A percentile compares a stretch with the other conserved stretches of the same genome.
phyloP scores from a whole-genome alignment of 2,329 filamentous ascomycete species.

The Arachnopeziza araneosa region DNA sequence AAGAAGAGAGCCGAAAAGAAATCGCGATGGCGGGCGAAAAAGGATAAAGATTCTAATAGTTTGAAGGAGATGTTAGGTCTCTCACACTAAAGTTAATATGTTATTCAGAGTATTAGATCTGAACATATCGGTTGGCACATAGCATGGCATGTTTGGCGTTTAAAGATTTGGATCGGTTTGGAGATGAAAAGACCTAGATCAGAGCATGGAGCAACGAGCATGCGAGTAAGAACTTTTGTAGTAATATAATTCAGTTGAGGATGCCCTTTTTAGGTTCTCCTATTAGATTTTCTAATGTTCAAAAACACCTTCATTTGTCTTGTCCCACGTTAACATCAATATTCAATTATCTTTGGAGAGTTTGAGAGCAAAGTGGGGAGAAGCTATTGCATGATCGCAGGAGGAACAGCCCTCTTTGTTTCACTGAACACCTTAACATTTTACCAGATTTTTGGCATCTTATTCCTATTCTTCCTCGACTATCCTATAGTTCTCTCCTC shows the following conservation, averaged over 20 bases:
- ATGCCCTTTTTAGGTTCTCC: too few species aligned
- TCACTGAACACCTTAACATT: too few species aligned
- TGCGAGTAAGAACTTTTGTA: slow-evolving; percentile 6
- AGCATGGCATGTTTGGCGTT: slow-evolving; percentile 25
- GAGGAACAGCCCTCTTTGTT: too few species aligned
- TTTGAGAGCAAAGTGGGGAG: too few species aligned
- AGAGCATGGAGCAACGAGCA: not conserved
- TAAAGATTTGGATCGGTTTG: slow-evolving; percentile 17
- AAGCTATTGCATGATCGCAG: too few species aligned
- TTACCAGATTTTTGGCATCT: too few species aligned
- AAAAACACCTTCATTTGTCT: too few species aligned
- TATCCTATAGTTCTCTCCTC: not conserved
- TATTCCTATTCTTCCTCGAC: not conserved
- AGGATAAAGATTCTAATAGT: slow-evolving; percentile 39
- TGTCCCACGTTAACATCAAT: too few species aligned
- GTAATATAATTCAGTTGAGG: slow-evolving; percentile 15
- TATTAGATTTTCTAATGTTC: too few species aligned
- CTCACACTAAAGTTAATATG: slow-evolving; percentile 14
- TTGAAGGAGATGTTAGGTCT: slow-evolving; percentile 29
- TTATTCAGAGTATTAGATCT: slow-evolving; percentile 10
- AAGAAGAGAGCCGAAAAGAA: slow-evolving; percentile 64
- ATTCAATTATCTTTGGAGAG: too few species aligned
- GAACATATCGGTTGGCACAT: slow-evolving; percentile 3
- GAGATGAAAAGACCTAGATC: slow-evolving; percentile 11
- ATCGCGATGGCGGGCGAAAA: slow-evolving; percentile 60